Percentiles rank a stretch among this genome's conserved stretches.
Evolutionary conservation across 192 early-diverging fungal genomes (phyloP).

Genomic region (Diversispora epigaea): DNA sequence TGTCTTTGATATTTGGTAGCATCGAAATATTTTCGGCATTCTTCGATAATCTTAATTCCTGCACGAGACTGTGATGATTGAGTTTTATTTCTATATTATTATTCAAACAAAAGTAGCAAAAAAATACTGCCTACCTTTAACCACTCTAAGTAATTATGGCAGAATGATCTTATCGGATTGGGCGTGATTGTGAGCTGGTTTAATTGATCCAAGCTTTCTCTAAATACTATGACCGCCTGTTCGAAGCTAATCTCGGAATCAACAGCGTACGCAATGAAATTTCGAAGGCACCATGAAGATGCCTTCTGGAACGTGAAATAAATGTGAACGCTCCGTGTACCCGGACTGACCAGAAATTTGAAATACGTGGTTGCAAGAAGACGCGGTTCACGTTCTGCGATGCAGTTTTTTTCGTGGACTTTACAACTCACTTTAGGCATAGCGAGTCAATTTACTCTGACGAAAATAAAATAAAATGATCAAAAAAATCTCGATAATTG

Average conservation of each 20-base stretch:
- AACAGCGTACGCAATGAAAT: too few relatives aligned
- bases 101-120: background rate
- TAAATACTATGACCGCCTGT: too few relatives aligned
- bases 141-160: conserved; percentile 19
- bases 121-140: conserved; percentile 12
- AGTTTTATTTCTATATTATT: conserved; percentile 20
- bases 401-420: conserved; percentile 16
- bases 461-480: background rate
- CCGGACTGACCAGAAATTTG: conserved; percentile 13
- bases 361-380: conserved; percentile 18
- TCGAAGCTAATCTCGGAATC: too few relatives aligned
- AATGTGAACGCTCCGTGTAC: conserved; percentile 7
- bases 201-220: too few relatives aligned
- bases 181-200: too few relatives aligned
- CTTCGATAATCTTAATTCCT: conserved; percentile 6
- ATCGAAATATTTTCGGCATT: conserved; percentile 16
- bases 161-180: conserved; percentile 11
- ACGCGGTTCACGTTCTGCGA: conserved; percentile 9
- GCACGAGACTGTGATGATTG: conserved; percentile 17
- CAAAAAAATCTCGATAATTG: too few relatives aligned
- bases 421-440: background rate
- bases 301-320: conserved; percentile 7
- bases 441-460: conserved; percentile 12
- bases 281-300: conserved; percentile 18
- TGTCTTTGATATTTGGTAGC: conserved; percentile 21